Base-by-base conservation (phyloP, 148 eudicot species). In the Amaranthus hypochondriacus region DNA sequence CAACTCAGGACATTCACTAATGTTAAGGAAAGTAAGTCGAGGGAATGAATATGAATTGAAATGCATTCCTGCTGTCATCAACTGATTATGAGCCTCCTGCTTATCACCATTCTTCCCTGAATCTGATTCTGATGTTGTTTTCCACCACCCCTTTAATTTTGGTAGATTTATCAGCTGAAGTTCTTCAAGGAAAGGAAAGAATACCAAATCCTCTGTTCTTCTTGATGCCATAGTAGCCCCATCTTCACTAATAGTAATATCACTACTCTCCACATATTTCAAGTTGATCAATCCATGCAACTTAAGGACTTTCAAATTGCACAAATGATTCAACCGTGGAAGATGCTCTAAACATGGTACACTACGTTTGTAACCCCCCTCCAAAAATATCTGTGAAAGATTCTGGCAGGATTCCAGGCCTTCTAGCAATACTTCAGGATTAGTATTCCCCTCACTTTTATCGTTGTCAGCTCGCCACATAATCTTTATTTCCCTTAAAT, bases 111-210 rank as follows among this genome's bases (percentile, higher is more conserved):
- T 28, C 2, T 28, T 2, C 39, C 39, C 10, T 28, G 39, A 28
- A 28, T 28, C 39, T 28, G 43, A 9, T 0, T 4, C 21, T 15
- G 14, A 0, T 18, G 10, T 0, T n/a, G 11, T 4, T 48, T 46
- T 49, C 75, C 68, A 73, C 68, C 67, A 61, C 50, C 62, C 70
- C 47, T 74, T 65, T 4, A 74, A 54, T 52, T 46, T 11, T 4
- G 52, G 18, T 2, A 74, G 3, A 5, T 1, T 0, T 1, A 9
- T 0, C 6, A 72, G 4, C 2, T 0, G 0, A 28, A 72, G 75
- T 9, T 9, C 13, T 42, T 72, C 67, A 48, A 72, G 75, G 47
- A 57, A 18, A 1, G 75, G 66, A 46, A 61, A 72, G 48, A 60
- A 62, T 12, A 14, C 7, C 39, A 42, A 39, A 1, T 9, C 67